These are phyloP conservation scores for Tubosaeta brunneosetosa DNA, from an alignment of 768 basidiomycete species.

Conservation along the genomic window DNA sequence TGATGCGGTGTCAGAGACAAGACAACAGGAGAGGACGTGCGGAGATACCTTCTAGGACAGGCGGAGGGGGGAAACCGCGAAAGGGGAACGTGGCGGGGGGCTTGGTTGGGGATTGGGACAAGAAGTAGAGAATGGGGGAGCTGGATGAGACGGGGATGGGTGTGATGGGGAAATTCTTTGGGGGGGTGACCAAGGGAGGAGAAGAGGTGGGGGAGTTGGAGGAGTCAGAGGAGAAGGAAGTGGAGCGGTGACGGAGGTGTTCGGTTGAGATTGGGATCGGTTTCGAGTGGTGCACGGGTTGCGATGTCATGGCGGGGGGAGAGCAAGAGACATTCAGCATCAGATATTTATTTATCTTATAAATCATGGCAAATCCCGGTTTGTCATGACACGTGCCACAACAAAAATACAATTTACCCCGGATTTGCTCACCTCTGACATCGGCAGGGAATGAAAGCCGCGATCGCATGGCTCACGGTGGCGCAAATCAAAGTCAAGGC, in stretches of 20 bases:
- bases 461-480: too few relatives aligned
- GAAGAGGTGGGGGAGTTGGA: slow-evolving; percentile 49
- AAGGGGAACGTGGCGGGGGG: slow-evolving; percentile 56
- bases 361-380: slow-evolving; percentile 23
- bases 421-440: neutral
- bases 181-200: slow-evolving; percentile 52
- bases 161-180: slow-evolving; percentile 38
- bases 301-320: slow-evolving; percentile 13
- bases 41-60: slow-evolving; percentile 59
- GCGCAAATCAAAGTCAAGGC: too few relatives aligned
- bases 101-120: slow-evolving; percentile 57
- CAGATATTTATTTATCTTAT: slow-evolving; percentile 12
- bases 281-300: slow-evolving; percentile 45
- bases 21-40: neutral
- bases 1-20: slow-evolving; percentile 7
- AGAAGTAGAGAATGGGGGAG: slow-evolving; percentile 70
- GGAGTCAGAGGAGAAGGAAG: slow-evolving; percentile 58
- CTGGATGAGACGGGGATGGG: slow-evolving; percentile 50
- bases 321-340: neutral
- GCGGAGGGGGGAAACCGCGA: slow-evolving; percentile 45
- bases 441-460: too few relatives aligned
- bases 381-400: slow-evolving; percentile 17
- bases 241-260: slow-evolving; percentile 51
- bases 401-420: slow-evolving; percentile 4
- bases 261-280: slow-evolving; percentile 58